Evolutionary conservation across 2,329 filamentous ascomycete genomes (phyloP), one percentile per base, ranked within the genome.

Genomic region (Aureobasidium lini): DNA sequence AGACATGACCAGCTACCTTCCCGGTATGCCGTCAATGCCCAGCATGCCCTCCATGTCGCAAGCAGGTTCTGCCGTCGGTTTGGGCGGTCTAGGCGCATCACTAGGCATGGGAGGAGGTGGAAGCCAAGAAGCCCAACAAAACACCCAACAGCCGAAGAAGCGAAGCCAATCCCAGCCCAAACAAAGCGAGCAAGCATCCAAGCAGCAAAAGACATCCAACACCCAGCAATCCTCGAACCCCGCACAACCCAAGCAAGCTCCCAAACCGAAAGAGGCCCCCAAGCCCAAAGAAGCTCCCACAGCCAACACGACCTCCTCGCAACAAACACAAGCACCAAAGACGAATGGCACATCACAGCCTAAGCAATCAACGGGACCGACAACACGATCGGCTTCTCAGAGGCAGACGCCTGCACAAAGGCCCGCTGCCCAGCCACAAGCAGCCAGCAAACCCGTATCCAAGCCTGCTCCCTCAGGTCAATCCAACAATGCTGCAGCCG

Each of bases 1-100:
- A n/a, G 69, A 72, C 16, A 70, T 72, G 68, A 69, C 69, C 4
- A 67, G 66, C 44, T 71, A 66, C 64, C 66, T 65, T 43, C 69
- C 68, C 28, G 67, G 66, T 2, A 57, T 57, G 54, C 54, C 54
- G 1, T 61, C 49, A 8, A 57, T 57, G 43, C 67, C 67, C 4
- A 61, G 62, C 2, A 70, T 71, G 62, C 61, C 63, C 9, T 62
- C 60, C 15, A 62, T 63, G 58, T 40, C 57, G 29, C 56, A 59
- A 31, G 59, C 60, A 29, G 63, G 62, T 7, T 61, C 62, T 59
- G 64, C 64, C 8, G 18, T 67, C 4, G 68, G 69, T 2, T 43
- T 70, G 16, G 69, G 66, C 32, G 67, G 68, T 1, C 16, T 70
- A 16, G 69, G 68, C 11, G 68, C 67, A 36, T 67, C 68, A 6